Percentiles rank a stretch among this genome's conserved stretches.
Evolutionary conservation across 805 yeast species (phyloP).

Genomic region (Saccharomyces eubayanus): DNA sequence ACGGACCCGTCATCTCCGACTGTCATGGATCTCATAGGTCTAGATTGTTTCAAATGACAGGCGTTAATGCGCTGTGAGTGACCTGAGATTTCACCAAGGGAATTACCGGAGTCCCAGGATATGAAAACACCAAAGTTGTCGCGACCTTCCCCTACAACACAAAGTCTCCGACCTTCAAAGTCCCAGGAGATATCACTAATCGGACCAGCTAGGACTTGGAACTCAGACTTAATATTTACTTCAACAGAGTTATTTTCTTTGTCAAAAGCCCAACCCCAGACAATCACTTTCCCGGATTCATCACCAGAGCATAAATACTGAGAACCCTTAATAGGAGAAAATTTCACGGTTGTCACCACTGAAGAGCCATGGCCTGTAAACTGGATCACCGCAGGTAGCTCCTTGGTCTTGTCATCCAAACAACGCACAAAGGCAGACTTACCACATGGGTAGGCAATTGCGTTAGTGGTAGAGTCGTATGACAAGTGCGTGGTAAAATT

Average conservation of each 20-base stretch:
- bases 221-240: constrained; percentile 64
- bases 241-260: constrained; percentile 40
- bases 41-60: constrained; percentile 70
- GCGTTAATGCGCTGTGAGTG: constrained; percentile 79
- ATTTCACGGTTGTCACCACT: constrained; percentile 73
- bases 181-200: constrained; percentile 88
- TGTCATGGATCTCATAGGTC: constrained; percentile 92
- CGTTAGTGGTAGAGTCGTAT: constrained; percentile 58
- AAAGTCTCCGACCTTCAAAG: constrained; percentile 71
- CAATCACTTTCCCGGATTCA: constrained; percentile 75
- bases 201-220: constrained; percentile 69
- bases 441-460: constrained; percentile 76
- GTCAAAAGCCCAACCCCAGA: constrained; percentile 62
- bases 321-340: constrained; percentile 69
- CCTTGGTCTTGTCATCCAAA: constrained; percentile 43
- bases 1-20: constrained; percentile 82
- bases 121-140: constrained; percentile 89
- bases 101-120: constrained; percentile 89
- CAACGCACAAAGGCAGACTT: constrained; percentile 69
- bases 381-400: constrained; percentile 35
- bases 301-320: constrained; percentile 89
- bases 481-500: constrained; percentile 57
- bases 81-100: constrained; percentile 94
- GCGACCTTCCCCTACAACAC: constrained; percentile 92
- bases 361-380: constrained; percentile 59